Evolutionary conservation across 2,329 filamentous ascomycete genomes (phyloP), one percentile per base, ranked within the genome.

Genomic region (Aspergillus intermedius): DNA sequence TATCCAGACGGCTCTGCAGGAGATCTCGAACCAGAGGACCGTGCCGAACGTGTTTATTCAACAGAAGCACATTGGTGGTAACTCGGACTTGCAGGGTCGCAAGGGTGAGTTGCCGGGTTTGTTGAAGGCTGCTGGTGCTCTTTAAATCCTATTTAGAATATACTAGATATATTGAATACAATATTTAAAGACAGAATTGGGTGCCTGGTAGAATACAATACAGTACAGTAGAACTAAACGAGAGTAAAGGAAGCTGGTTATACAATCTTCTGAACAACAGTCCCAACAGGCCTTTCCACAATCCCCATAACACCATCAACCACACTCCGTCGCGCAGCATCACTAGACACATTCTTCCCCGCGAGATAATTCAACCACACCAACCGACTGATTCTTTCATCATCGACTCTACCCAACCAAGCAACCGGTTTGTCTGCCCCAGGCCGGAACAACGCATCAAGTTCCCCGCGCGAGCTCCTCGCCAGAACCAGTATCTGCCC

Each of bases 41-140:
- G 93, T 98, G 5, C 93, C 93, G 62, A 97, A 97, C 77, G 87
- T 95, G 75, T 97, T 87, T 78, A 97, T 98, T 73, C 75, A 75
- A 60, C 75, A 90, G 75, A 76, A 94, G 77, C 91, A 96, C 74
- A 94, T 98, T 68, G 93, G 93, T 55, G 93, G 93, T 59, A 97
- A 97, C 81, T 95, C 89, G 21, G 91, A 93, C 60, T 71, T 94
- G 55, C 85, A 91, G 74, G 77, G 74, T 46, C 81, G 78, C 71
- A 81, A 80, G 70, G 56, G 53, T 10, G 67, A 94, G 57, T 73
- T 97, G 47, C 79, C 82, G 58, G 62, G 63, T 28, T 70, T 93
- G 59, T 73, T 88, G 66, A 78, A 79, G 73, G 75, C 75, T 43
- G 85, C 82, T 55, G 78, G 79, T 62, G 85, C 84, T 57, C 52